Evolutionary conservation across 805 yeast species (phyloP), one percentile per base, ranked within the genome.

Genomic region (Saccharomycopsis amapae): DNA sequence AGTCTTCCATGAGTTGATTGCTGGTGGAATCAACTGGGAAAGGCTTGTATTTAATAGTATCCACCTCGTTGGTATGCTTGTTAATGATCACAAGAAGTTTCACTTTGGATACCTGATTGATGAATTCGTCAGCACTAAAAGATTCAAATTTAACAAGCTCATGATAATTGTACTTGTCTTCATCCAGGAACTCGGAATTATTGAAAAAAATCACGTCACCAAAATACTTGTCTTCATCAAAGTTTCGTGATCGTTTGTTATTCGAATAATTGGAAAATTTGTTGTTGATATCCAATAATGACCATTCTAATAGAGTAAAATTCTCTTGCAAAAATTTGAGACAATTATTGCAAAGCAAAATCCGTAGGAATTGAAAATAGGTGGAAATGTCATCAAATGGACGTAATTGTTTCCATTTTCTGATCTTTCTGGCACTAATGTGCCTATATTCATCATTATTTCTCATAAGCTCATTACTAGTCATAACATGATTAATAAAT

Each of bases 291-390:
- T 44, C 47, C 20, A 44, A 23, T 17, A 44, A 17, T 5, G 47
- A 44, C 47, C 47, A 44, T 24, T 44, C 47, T 32, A 26, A 38
- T 18, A 44, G 20, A 9, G 31, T 26, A 38, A 19, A 44, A 25
- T 44, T 38, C 35, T 44, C 38, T 19, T 44, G 38, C 13, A 44
- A 15, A 12, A 18, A 38, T 20, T 32, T 32, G 10, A 44, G 15
- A 18, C 47, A 44, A 19, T 31, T 18, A 3, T 22, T 24, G 24
- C 47, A 44, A 13, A 13, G 7, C 3, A 38, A 9, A 10, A 38
- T 32, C 5, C 17, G 20, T n/a, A 38, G 17, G 25, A 38, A 31
- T 10, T 31, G 9, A 4, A 20, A 6, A 17, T 23, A 35, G n/a
- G 23, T 7, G n/a, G 20, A 20, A 6, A 44, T 18, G 10, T 38